Evolutionary conservation across 441 rosid genomes (phyloP).

Genomic region (Populus tomentosa): DNA sequence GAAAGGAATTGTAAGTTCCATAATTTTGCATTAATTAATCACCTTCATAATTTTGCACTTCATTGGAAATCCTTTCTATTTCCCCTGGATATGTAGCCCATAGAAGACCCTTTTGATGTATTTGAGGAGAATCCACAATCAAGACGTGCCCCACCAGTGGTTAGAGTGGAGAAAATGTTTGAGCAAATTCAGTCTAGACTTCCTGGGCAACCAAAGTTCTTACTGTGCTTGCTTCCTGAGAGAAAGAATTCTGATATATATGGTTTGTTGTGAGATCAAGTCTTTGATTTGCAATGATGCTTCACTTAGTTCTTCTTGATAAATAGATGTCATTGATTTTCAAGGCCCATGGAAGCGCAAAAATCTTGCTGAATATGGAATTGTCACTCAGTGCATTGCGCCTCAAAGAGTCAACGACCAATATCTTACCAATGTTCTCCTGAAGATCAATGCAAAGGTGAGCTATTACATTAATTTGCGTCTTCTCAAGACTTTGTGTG

Average conservation of each 20-base stretch:
- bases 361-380: slow-evolving; percentile 61
- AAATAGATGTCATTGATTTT: neutral
- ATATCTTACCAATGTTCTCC: slow-evolving; percentile 57
- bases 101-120: slow-evolving; percentile 48
- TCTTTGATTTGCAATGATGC: neutral
- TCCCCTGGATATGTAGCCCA: slow-evolving; percentile 23
- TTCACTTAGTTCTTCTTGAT: neutral
- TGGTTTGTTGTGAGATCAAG: slow-evolving; percentile 32
- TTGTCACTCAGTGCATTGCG: slow-evolving; percentile 76
- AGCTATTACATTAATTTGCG: neutral
- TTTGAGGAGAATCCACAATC: slow-evolving; percentile 56
- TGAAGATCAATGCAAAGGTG: slow-evolving; percentile 86
- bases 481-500: neutral
- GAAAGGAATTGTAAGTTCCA: slow-evolving; percentile 69
- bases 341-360: slow-evolving; percentile 83
- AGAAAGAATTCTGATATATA: slow-evolving; percentile 72
- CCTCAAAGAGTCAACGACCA: slow-evolving; percentile 63
- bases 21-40: neutral
- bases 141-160: slow-evolving; percentile 49
- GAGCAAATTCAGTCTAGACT: slow-evolving; percentile 56
- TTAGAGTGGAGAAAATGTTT: slow-evolving; percentile 77
- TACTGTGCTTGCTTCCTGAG: slow-evolving; percentile 72
- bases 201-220: slow-evolving; percentile 72
- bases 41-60: neutral
- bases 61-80: neutral